A percentile compares a stretch with the other conserved stretches of the same genome.
Conservation (phyloP, 2,329 filamentous ascomycete species). For the Aspergillus sp. region DNA sequence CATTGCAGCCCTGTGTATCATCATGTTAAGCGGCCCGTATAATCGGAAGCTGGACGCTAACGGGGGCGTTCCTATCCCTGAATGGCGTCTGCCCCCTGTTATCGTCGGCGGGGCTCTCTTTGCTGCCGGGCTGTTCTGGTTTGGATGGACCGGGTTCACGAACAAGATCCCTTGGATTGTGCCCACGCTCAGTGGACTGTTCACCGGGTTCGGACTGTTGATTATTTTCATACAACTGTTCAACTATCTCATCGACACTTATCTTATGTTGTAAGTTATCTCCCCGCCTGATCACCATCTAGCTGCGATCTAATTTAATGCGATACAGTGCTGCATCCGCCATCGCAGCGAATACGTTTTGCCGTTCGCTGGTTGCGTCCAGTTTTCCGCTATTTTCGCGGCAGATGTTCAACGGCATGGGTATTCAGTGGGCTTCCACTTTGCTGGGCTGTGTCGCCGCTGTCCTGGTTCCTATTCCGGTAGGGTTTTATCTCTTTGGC, state of each 20-base stretch:
- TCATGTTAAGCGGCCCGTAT: conserved; percentile 61
- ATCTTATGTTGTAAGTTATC: conserved; percentile 39
- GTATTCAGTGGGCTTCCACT: conserved; percentile 30
- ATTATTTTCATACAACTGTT: conserved; percentile 52
- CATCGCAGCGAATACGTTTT: conserved; percentile 51
- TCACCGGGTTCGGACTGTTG: conserved; percentile 53
- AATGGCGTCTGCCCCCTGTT: conserved; percentile 52
- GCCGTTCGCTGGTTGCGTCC: conserved; percentile 45
- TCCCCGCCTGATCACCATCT: too few relatives aligned
- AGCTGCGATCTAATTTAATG: not conserved
- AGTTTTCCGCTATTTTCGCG: conserved; percentile 50
- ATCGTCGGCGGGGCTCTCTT: conserved; percentile 48
- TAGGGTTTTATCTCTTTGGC: conserved; percentile 30
- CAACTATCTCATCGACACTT: conserved; percentile 55
- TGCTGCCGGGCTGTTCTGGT: conserved; percentile 65
- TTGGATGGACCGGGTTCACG: conserved; percentile 62
- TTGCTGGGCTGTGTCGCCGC: conserved; percentile 31
- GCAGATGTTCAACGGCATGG: conserved; percentile 46
- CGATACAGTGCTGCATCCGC: conserved; percentile 41
- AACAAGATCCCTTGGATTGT: conserved; percentile 35
- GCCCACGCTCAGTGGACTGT: conserved; percentile 42
- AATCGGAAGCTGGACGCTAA: conserved; percentile 62
- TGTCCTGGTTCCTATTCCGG: conserved; percentile 30
- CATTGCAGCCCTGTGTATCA: conserved; percentile 58
- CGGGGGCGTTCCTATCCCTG: conserved; percentile 51